phyloP scores from a whole-genome alignment of 352 stramenopile genomes.

The Thalassiosira exigua region DNA sequence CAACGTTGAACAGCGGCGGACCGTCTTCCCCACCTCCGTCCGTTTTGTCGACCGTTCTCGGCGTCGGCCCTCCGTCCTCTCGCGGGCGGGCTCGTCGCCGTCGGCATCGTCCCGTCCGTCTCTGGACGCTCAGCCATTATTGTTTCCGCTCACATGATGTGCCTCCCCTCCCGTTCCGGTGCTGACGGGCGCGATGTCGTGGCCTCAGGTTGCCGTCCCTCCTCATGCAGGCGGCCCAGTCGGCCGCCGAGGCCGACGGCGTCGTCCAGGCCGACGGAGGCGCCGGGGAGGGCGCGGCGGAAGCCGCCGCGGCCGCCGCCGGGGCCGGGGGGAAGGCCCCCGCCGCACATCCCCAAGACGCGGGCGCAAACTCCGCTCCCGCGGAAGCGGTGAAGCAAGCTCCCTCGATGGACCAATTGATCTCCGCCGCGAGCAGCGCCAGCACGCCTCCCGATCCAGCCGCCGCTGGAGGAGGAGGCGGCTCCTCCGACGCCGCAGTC shows the following conservation, averaged over 20 bases:
- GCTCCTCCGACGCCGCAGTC: background rate
- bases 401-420: too few relatives aligned
- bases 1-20: background rate
- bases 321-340: conserved; percentile 13
- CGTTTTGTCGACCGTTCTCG: background rate
- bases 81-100: background rate
- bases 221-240: conserved; percentile 66
- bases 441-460: too few relatives aligned
- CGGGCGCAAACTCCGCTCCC: background rate
- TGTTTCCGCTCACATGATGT: conserved; percentile 7
- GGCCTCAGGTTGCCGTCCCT: conserved; percentile 59
- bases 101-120: background rate
- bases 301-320: background rate
- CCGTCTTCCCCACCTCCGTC: background rate
- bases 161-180: background rate
- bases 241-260: conserved; percentile 66
- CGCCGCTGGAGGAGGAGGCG: background rate
- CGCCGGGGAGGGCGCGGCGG: background rate
- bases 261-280: conserved; percentile 3
- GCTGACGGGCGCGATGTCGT: too few relatives aligned
- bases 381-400: background rate
- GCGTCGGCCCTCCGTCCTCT: too few relatives aligned
- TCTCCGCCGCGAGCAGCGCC: background rate
- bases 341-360: background rate
- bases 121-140: background rate